Evolutionary conservation across 176 grass and related monocot genomes (phyloP).

Genomic region (Pharus latifolius): DNA sequence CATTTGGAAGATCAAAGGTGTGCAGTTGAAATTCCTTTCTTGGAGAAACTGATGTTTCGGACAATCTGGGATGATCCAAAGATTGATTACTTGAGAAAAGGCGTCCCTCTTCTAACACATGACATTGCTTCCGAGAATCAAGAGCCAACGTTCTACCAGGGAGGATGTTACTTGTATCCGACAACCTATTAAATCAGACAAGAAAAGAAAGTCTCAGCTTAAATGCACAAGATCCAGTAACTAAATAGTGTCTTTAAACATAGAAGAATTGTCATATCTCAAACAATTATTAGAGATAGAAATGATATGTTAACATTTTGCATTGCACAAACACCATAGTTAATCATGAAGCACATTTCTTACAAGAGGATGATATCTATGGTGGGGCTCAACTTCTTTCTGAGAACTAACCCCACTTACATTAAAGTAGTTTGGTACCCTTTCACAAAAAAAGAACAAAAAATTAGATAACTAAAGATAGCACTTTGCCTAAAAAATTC

Average conservation of each 20-base stretch:
- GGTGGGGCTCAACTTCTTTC: no score
- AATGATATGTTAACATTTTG: not conserved
- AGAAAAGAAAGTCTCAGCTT: not conserved
- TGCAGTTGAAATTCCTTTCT: slow-evolving; percentile 30
- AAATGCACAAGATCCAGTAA: not conserved
- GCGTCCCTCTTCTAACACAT: slow-evolving; percentile 9
- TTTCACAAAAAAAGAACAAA: no score
- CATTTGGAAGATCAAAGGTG: slow-evolving; percentile 23
- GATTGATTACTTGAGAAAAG: slow-evolving; percentile 24
- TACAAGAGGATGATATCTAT: no score
- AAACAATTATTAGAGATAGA: not conserved
- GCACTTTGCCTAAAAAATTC: no score
- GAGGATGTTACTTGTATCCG: slow-evolving; percentile 11
- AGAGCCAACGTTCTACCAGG: slow-evolving; percentile 8
- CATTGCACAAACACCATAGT: no score
- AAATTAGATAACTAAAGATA: no score
- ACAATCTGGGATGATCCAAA: slow-evolving; percentile 26
- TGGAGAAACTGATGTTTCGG: slow-evolving; percentile 33
- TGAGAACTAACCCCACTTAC: no score
- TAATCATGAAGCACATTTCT: no score
- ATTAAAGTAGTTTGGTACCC: no score
- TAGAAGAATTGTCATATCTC: slow-evolving; percentile 7
- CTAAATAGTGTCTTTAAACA: not conserved
- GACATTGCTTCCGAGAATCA: slow-evolving; percentile 29
- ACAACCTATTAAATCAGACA: slow-evolving; percentile 18